Base-by-base conservation (phyloP, 2,329 filamentous ascomycete species). In the Parascedosporium putredinis region DNA sequence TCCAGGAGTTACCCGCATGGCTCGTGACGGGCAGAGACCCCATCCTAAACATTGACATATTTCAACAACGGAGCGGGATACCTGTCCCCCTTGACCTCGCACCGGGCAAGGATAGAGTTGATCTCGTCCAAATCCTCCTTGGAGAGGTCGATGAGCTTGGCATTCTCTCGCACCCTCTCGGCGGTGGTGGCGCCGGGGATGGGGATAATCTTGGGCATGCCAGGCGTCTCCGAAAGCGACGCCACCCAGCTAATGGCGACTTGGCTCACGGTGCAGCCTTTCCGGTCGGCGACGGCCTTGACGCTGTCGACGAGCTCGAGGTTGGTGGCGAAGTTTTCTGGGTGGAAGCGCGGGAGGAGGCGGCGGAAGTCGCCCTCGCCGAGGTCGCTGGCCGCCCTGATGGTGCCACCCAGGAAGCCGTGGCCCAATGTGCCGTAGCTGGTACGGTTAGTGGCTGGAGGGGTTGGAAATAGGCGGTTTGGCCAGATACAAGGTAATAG, bases 241-340 rank as follows among this genome's bases (percentile, higher is more conserved):
- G 70, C 57, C 2, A 79, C 64, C 83, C 84, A 89, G 47, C 72
- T 74, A 49, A 88, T 68, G n/a, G 83, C 83, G 25, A 88, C 67
- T 65, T 88, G 84, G 1, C 74, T 73, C 4, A 76, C 60, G 1
- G 79, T 84, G 58, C 72, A 76, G 1, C 72, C 71, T 65, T 85
- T 86, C 57, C 69, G 69, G 56, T 67, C 60, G 1, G 84, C 83
- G 33, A 88, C 58, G 23, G 66, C 66, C 59, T 79, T 66, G 10
- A 88, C 63, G 50, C 78, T 69, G 70, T 55, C 7, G 22, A 81
- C 78, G 4, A 88, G 71, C 59, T 79, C 64, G 8, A 86, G 57
- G 62, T 88, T 88, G 59, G 74, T 72, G 33, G 74, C 67, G 56
- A 88, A 84, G 53, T 76, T 77, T 9, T 75, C 81, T 2, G 72